Conservation (phyloP, 2,329 filamentous ascomycete genomes). For the Lasiodiplodia citricola region DNA sequence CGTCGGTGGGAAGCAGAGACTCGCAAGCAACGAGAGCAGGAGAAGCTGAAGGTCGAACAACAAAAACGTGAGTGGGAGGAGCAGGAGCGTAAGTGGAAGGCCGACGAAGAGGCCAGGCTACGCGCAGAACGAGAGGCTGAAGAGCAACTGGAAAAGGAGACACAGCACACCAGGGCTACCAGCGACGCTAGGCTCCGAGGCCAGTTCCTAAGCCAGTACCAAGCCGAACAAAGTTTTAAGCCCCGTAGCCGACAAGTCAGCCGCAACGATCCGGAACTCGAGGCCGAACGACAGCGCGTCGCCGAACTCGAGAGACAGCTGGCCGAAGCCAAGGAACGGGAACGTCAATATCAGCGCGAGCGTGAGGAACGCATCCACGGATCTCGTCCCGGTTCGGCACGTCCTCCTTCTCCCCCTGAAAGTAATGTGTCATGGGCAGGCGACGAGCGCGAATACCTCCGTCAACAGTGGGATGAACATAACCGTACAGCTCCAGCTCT, state of each 20-base stretch:
- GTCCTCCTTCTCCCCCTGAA: constrained; percentile 51
- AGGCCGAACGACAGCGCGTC: constrained; percentile 70
- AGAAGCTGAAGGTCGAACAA: constrained; percentile 65
- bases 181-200: constrained; percentile 75
- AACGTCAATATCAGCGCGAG: constrained; percentile 67
- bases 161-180: constrained; percentile 62
- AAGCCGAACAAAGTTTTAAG: constrained; percentile 64
- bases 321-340: constrained; percentile 69
- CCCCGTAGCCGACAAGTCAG: constrained; percentile 45
- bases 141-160: constrained; percentile 69
- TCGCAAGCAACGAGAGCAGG: constrained; percentile 62
- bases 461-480: constrained; percentile 59
- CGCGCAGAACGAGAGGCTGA: constrained; percentile 77
- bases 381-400: constrained; percentile 29
- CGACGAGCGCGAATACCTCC: constrained; percentile 67
- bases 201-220: constrained; percentile 86
- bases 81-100: constrained; percentile 76
- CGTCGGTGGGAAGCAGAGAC: constrained; percentile 70
- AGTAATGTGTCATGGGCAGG: constrained; percentile 69
- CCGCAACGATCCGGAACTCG: constrained; percentile 50
- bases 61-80: constrained; percentile 79
- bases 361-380: constrained; percentile 54
- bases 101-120: constrained; percentile 73
- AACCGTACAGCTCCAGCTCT: constrained; percentile 38
- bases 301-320: constrained; percentile 79